Evolutionary conservation across 2,329 filamentous ascomycete genomes (phyloP), one percentile per base, ranked within the genome.

Genomic region (Apiospora sp.): DNA sequence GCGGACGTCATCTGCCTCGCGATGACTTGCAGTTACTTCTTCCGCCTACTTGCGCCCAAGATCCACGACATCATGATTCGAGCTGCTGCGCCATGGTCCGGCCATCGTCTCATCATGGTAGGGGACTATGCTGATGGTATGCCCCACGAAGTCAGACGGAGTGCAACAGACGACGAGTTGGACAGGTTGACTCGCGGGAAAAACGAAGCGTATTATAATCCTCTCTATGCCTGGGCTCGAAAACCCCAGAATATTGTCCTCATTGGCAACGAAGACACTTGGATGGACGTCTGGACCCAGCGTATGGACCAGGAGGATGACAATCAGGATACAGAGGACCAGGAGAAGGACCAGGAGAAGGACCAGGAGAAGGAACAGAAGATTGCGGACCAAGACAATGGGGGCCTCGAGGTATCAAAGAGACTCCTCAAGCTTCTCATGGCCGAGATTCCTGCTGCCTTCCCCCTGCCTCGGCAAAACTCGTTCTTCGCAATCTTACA

Each of bases 61-160:
- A 51, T 51, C 7, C n/a, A 51, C 13, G 48, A 6, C 12, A 51
- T 51, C 22, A n/a, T 51, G 22, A n/a, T 51, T 22, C 48, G 22
- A 24, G 48, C 48, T 51, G 48, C 48, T 51, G 48, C 48, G n/a
- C 48, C 48, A 51, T 51, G 48, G 48, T 51, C 48, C 48, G n/a
- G n/a, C 24, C 48, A 51, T 51, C 48, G 48, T 51, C 48, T 51
- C 48, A 51, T 51, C n/a, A n/a, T 24, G 5, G 8, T 51, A 51
- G 48, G 48, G 12, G 48, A 51, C n/a, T 51, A 51, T 51, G 48
- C 48, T 24, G 22, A 6, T 3, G n/a, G 48, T 1, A 12, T 51
- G n/a, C 48, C 48, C 24, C 8, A 10, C 7, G 22, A 51, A n/a
- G 48, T 24, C 48, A 22, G 24, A 51, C 8, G 24, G 48, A n/a